A percentile compares a stretch with the other conserved stretches of the same genome.
These are phyloP conservation scores for Ophiocytium majus DNA, from an alignment of 352 stramenopile genomes.

Conservation along the genomic window DNA sequence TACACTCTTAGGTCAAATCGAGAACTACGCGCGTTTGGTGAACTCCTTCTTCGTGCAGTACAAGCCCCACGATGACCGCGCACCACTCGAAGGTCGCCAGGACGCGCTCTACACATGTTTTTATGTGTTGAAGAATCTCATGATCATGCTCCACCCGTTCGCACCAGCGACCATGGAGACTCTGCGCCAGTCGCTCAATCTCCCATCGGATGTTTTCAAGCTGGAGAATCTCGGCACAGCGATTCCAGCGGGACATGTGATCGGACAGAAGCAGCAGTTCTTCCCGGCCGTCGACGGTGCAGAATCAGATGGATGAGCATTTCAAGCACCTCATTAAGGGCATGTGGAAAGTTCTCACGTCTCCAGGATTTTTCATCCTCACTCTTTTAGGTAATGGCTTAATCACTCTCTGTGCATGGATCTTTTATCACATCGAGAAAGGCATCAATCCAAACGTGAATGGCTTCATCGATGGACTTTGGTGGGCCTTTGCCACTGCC, in stretches of 20 bases:
- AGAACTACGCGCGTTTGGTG: not conserved
- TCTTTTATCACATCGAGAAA: conserved; percentile 9
- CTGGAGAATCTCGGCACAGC: not conserved
- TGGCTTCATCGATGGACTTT: not conserved
- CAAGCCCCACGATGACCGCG: conserved; percentile 11
- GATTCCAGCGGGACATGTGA: not conserved
- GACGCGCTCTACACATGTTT: not conserved
- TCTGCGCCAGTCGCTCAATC: not conserved
- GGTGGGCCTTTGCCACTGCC: not conserved
- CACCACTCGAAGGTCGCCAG: not conserved
- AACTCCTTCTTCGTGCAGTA: conserved; percentile 4
- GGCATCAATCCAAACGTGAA: not conserved
- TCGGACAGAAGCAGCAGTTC: not conserved
- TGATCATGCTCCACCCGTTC: conserved; percentile 10
- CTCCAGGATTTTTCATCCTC: not conserved
- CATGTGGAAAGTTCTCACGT: too few species aligned
- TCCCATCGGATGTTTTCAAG: not conserved
- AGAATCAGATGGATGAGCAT: too few species aligned
- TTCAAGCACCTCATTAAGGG: too few species aligned
- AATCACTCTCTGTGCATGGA: not conserved
- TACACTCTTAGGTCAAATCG: not conserved
- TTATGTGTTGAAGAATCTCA: conserved; percentile 17
- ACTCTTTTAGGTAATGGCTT: not conserved
- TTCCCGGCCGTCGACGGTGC: not conserved
- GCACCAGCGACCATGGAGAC: not conserved